These are phyloP conservation scores for Starmerella riodocensis DNA, from an alignment of 805 yeast species.

Conservation along the genomic window DNA sequence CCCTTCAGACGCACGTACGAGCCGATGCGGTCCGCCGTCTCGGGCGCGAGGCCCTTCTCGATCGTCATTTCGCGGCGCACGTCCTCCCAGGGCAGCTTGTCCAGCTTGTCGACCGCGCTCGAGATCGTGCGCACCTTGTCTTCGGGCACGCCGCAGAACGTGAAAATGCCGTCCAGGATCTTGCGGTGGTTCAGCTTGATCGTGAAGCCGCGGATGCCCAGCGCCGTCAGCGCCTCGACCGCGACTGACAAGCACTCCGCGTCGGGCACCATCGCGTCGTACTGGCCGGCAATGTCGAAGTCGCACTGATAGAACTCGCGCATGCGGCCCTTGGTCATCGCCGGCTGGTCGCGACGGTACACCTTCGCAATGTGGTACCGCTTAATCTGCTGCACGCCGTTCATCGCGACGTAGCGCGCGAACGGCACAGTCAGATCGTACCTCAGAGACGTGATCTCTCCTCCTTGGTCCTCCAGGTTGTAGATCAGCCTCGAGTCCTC, in stretches of 20 bases:
- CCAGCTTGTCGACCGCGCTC: conserved; percentile 92
- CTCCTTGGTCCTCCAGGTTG: conserved; percentile 96
- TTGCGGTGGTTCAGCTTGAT: conserved; percentile 91
- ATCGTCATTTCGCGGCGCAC: conserved; percentile 84
- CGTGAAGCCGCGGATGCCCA: conserved; percentile 82
- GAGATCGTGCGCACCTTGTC: conserved; percentile 90
- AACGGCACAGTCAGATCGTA: conserved; percentile 97
- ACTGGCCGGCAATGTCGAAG: conserved; percentile 88
- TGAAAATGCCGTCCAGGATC: conserved; percentile 88
- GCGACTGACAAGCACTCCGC: conserved; percentile 72
- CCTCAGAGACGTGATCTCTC: conserved; percentile 87
- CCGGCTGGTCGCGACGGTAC: conserved; percentile 98
- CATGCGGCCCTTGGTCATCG: conserved; percentile 99
- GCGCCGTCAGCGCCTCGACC: conserved; percentile 69
- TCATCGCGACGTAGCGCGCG: conserved; percentile 94
- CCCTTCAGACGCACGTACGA: conserved; percentile 81
- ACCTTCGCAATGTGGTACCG: conserved; percentile 97
- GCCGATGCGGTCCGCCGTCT: conserved; percentile 87
- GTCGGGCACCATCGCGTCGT: conserved; percentile 93
- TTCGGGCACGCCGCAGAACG: conserved; percentile 84
- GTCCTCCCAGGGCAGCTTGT: conserved; percentile 88
- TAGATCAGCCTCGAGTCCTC: conserved; percentile 95
- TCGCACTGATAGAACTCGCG: conserved; percentile 99
- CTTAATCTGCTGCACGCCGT: conserved; percentile 77
- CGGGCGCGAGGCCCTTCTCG: conserved; percentile 82